Evolutionary conservation across 176 grass and related monocot species (phyloP), one percentile per base, ranked within the genome.

Genomic region (Juncus inflexus): DNA sequence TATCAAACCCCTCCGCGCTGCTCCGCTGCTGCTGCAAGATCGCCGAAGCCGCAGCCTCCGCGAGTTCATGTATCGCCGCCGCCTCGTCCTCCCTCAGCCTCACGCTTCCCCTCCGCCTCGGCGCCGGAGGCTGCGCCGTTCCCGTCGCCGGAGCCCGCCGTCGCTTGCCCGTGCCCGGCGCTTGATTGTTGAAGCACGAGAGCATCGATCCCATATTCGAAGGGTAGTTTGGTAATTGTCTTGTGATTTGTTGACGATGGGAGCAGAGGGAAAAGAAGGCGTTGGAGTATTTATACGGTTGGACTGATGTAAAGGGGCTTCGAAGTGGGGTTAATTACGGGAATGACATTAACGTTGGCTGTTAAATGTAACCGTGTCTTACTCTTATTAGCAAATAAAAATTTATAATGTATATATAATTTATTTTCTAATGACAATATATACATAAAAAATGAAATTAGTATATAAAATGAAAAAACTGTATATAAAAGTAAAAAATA

Each of bases 41-140:
- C 53, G 85, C 90, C 11, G 87, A 68, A 0, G 91, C 91, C 1
- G 87, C 91, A 2, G 87, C 91, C 63, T 90, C 78, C 35, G 91
- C 91, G 55, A 90, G 81, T 76, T 90, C 91, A 61, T 90, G 77
- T 43, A 90, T 81, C 78, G 81, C 58, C 51, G 70, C 58, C 5
- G 76, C 65, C 70, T 84, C 85, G 65, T 78, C 68, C 35, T 74
- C 69, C 6, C 79, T 71, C 47, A 63, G 45, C 37, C 69, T 64
- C 14, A 40, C 63, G 52, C 49, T 56, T 12, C 42, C 64, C 39
- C 72, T 57, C 12, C 76, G 41, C 11, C 45, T 72, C 9, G 74
- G 76, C 7, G 62, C 82, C 58, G 45, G 79, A 74, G 0, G 81
- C 4, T 6, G 43, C 1, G 43, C 43, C 43, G 43, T 6, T 2